Evolutionary conservation across 208 protist genomes (phyloP).

Genomic region (Crithidia expoeki): DNA sequence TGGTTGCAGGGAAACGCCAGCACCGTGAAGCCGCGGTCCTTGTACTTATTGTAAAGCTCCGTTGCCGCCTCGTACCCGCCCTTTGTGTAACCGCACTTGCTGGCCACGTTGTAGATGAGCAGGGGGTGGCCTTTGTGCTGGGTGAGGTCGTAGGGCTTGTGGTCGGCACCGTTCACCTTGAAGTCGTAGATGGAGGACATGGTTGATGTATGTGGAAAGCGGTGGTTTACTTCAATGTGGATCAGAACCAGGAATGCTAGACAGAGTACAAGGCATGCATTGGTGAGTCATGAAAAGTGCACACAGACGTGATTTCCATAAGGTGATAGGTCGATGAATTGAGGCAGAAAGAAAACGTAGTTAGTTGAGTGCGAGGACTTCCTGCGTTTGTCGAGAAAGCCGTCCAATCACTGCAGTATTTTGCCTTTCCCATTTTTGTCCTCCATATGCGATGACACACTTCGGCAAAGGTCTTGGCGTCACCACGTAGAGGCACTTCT

Average conservation of each 20-base stretch:
- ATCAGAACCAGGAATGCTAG: not conserved
- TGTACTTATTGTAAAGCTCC: slow-evolving; percentile 89
- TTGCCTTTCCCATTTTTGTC: too few relatives aligned
- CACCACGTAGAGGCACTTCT: too few relatives aligned
- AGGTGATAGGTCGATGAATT: too few relatives aligned
- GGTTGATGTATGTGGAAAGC: not conserved
- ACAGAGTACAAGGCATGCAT: not conserved
- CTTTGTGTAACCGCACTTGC: slow-evolving; percentile 90
- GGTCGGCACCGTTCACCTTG: slow-evolving; percentile 61
- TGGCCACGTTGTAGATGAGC: slow-evolving; percentile 94
- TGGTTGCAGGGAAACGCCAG: slow-evolving; percentile 91
- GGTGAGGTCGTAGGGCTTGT: slow-evolving; percentile 82
- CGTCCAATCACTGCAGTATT: too few relatives aligned
- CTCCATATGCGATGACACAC: too few relatives aligned
- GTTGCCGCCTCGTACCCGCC: slow-evolving; percentile 78
- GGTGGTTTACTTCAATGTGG: too few relatives aligned
- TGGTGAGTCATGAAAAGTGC: too few relatives aligned
- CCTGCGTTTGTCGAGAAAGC: too few relatives aligned
- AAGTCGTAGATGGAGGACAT: slow-evolving; percentile 86
- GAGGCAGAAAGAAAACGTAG: too few relatives aligned
- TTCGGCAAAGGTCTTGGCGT: too few relatives aligned
- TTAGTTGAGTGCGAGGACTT: too few relatives aligned
- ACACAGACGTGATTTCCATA: too few relatives aligned
- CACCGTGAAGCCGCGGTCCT: slow-evolving; percentile 83
- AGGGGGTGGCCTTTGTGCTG: slow-evolving; percentile 91